Percentiles rank a stretch among this genome's conserved stretches.
These are phyloP conservation scores for Eimeria falciformis DNA, from an alignment of 169 alveolate genomes.

Conservation along the genomic window DNA sequence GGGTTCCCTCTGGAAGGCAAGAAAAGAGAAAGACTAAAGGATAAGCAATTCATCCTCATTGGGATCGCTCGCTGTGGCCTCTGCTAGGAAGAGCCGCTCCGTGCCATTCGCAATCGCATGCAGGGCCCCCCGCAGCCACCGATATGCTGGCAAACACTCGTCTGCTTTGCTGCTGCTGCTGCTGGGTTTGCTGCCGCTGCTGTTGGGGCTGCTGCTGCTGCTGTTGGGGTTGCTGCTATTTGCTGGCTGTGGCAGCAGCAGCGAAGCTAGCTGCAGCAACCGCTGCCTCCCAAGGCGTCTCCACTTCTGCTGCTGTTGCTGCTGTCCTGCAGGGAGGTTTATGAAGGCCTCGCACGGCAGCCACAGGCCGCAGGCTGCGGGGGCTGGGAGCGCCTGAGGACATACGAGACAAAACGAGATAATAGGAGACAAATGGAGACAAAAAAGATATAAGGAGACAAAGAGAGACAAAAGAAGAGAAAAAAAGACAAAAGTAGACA, in stretches of 20 bases:
- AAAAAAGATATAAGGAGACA: not conserved
- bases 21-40: no score
- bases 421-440: not conserved
- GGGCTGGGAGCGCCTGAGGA: conserved; percentile 32
- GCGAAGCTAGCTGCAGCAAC: conserved; percentile 4
- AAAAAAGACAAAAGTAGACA: not conserved
- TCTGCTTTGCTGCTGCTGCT: conserved; percentile 5
- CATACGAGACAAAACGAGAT: conserved; percentile 1
- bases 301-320: conserved; percentile 37
- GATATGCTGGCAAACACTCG: conserved; percentile 26
- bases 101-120: conserved; percentile 13
- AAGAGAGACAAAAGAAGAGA: not conserved
- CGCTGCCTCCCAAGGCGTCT: conserved; percentile 52
- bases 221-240: conserved; percentile 38
- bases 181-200: not conserved
- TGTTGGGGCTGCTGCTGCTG: conserved; percentile 35
- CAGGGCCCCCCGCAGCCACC: conserved; percentile 43
- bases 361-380: conserved; percentile 61
- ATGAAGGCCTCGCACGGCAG: conserved; percentile 32
- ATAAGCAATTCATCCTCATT: not conserved
- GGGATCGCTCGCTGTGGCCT: conserved; percentile 9
- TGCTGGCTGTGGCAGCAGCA: conserved; percentile 37
- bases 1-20: no score
- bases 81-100: not conserved
- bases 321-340: conserved; percentile 8